phyloP scores from a whole-genome alignment of 495 filamentous ascomycete species.

The Oidiodendron maius region DNA sequence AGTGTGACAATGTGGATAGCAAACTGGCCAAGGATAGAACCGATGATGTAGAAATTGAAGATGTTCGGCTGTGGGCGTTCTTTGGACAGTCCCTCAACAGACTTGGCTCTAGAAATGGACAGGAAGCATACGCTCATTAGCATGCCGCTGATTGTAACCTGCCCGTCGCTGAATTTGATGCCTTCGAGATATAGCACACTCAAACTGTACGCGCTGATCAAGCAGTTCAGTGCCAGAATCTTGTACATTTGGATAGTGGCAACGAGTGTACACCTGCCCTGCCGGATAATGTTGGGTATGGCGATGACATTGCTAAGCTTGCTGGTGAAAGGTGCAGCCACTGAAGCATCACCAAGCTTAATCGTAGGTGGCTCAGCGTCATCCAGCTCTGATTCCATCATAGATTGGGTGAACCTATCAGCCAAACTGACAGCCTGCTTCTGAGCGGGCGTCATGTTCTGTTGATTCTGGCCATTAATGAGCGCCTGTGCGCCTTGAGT shows the following conservation, averaged over 20 bases:
- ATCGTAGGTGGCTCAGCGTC: constrained; percentile 91
- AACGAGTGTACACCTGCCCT: constrained; percentile 93
- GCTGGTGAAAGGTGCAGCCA: constrained; percentile 95
- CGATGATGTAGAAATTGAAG: constrained; percentile 98
- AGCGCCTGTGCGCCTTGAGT: constrained; percentile 66
- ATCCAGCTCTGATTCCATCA: constrained; percentile 87
- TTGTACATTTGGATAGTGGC: constrained; percentile 99
- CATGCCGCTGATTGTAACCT: constrained; percentile 98
- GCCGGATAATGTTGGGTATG: constrained; percentile 96
- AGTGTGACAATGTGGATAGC: constrained; percentile 91
- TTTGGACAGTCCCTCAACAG: constrained; percentile 92
- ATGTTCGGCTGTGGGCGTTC: constrained; percentile 98
- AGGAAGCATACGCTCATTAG: constrained; percentile 99
- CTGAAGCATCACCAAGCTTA: constrained; percentile 95
- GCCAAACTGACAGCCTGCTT: constrained; percentile 71
- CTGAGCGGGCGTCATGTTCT: constrained; percentile 52
- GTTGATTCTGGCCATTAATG: constrained; percentile 55
- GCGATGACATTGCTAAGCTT: constrained; percentile 96
- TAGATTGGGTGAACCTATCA: constrained; percentile 77
- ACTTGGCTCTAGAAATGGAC: constrained; percentile 90
- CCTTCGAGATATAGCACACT: constrained; percentile 95
- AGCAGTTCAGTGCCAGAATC: constrained; percentile 94
- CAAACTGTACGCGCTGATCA: constrained; percentile 97
- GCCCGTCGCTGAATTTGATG: constrained; percentile 98
- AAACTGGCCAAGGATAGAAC: constrained; percentile 95